Percentiles rank a stretch among this genome's conserved stretches.
Evolutionary conservation across 1,284 basidiomycete genomes (phyloP).

Genomic region (Boletus semigastroideus): DNA sequence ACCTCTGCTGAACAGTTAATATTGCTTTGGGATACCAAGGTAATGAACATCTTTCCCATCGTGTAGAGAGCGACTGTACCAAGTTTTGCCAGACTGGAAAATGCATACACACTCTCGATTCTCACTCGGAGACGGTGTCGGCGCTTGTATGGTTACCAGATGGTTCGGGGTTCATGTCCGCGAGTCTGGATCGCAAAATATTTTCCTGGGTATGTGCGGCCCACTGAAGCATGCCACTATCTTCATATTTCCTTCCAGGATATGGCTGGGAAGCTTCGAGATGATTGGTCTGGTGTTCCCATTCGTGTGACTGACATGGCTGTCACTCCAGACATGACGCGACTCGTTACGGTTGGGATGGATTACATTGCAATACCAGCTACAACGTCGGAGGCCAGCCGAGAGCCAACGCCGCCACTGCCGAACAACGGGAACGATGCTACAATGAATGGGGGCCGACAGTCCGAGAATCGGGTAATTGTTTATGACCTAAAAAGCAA

Average conservation of each 20-base stretch:
- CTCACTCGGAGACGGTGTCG: constrained; percentile 84
- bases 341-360: constrained; percentile 83
- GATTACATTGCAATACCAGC: constrained; percentile 39
- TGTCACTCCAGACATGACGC: constrained; percentile 82
- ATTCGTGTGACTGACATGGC: constrained; percentile 88
- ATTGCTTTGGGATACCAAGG: constrained; percentile 86
- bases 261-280: constrained; percentile 65
- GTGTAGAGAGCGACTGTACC: neutral
- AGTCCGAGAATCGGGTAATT: constrained; percentile 63
- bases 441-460: constrained; percentile 39
- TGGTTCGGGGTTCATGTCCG: constrained; percentile 87
- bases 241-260: constrained; percentile 49
- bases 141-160: constrained; percentile 88
- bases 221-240: constrained; percentile 2
- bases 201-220: constrained; percentile 75
- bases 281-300: constrained; percentile 72
- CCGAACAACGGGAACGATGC: constrained; percentile 38
- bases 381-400: constrained; percentile 32
- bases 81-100: constrained; percentile 57
- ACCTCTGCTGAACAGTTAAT: constrained; percentile 79
- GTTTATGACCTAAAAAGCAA: constrained; percentile 74
- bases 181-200: constrained; percentile 86
- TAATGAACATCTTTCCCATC: constrained; percentile 33
- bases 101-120: constrained; percentile 61
- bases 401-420: constrained; percentile 36